Evolutionary conservation across 331 rosid genomes (phyloP), one percentile per base, ranked within the genome.

Genomic region (Malus hybrid): DNA sequence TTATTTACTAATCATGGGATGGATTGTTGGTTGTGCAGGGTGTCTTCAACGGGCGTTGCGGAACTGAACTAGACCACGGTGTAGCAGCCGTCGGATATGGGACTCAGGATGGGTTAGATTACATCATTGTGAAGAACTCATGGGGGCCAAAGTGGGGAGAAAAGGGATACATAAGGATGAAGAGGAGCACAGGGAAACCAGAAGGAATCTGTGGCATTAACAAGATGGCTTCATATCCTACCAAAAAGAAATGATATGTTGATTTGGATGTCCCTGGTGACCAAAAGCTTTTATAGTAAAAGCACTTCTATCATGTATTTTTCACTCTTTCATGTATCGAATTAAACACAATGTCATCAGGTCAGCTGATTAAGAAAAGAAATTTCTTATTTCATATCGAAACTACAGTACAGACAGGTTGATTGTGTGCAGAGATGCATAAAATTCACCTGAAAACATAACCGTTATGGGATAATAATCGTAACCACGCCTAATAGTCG

Each of bases 71-170:
- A 39, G 88, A 87, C 69, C 90, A 87, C 18, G 90, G 90, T 18
- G 90, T 87, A 36, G 29, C 90, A 56, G 90, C 88, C 0, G 85
- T 82, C n/a, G 90, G 90, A 28, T 84, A 87, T 11, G 88, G 88
- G 5, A 70, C 90, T 50, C 29, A 72, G 5, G 42, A 80, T 50
- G 90, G 86, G n/a, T n/a, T 78, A 56, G 86, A 87, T 79, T 87
- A 87, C 86, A 80, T 87, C 79, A 87, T 75, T n/a, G 90, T 87
- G 61, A 87, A 76, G 85, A 87, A 87, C 72, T 87, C 90, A 16
- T 84, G 88, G 86, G 90, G 90, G 50, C 66, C 81, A 20, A 78
- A 77, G 69, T 87, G 90, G 90, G 90, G 90, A 48, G 90, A 87
- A 74, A 82, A 82, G 63, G 90, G 90, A 5, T 87, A 79, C 67